Conservation (phyloP, 805 yeast species). For the Blastobotrys parvus region DNA sequence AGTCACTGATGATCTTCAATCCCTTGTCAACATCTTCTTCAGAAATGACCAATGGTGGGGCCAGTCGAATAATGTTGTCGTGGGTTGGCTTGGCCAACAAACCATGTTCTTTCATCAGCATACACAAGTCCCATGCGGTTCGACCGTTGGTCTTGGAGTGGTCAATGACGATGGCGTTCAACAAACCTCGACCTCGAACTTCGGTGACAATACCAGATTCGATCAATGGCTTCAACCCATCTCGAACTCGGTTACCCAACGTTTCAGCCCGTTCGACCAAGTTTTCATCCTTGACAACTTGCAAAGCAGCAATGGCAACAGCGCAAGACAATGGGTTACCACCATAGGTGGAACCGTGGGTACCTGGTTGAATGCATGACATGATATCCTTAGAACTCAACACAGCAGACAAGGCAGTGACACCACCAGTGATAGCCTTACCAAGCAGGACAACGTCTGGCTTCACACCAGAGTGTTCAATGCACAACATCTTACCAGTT, state of each 20-base stretch:
- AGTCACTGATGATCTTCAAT: conserved; percentile 57
- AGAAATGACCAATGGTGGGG: conserved; percentile 90
- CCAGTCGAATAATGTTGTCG: conserved; percentile 88
- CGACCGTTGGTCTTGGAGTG: conserved; percentile 74
- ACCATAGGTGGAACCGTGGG: conserved; percentile 97
- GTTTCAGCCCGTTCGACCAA: conserved; percentile 68
- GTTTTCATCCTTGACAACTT: conserved; percentile 82
- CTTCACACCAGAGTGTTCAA: conserved; percentile 75
- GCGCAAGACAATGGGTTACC: conserved; percentile 94
- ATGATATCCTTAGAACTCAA: conserved; percentile 83
- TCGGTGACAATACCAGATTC: conserved; percentile 46
- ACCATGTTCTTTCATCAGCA: conserved; percentile 80
- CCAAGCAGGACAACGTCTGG: conserved; percentile 89
- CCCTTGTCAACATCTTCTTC: conserved; percentile 81
- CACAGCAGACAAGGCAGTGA: conserved; percentile 85
- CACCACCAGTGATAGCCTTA: conserved; percentile 94
- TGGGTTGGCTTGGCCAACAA: conserved; percentile 95
- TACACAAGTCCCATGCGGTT: conserved; percentile 93
- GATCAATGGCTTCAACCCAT: conserved; percentile 31
- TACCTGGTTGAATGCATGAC: conserved; percentile 86
- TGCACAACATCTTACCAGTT: conserved; percentile 89
- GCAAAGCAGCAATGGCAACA: conserved; percentile 87
- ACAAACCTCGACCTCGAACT: conserved; percentile 76
- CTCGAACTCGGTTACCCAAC: conserved; percentile 63
- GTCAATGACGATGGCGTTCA: conserved; percentile 88